Conservation (phyloP, 257 asterid genomes). For the Cruciata laevipes region DNA sequence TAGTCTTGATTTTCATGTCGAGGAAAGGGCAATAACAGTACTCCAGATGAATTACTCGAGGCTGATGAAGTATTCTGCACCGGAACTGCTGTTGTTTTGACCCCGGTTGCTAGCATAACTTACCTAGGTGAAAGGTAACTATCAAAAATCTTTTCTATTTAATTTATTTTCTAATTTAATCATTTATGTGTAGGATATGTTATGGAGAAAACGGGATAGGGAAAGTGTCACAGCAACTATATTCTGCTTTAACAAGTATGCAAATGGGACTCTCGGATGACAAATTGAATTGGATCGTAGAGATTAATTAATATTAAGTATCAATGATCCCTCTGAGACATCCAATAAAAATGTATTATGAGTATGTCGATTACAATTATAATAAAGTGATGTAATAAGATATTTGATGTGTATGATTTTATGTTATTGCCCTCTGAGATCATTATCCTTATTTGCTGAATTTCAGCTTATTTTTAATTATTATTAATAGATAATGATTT, state of each 20-base stretch:
- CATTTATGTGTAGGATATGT: constrained; percentile 37
- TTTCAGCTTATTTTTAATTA: too few relatives aligned
- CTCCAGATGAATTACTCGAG: constrained; percentile 84
- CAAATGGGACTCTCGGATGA: constrained; percentile 87
- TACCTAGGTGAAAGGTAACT: constrained; percentile 56
- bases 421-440: too few relatives aligned
- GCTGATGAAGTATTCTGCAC: constrained; percentile 98
- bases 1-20: constrained; percentile 38
- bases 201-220: constrained; percentile 75
- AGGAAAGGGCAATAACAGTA: constrained; percentile 64
- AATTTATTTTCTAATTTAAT: too few relatives aligned
- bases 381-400: too few relatives aligned
- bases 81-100: constrained; percentile 87
- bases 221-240: constrained; percentile 65
- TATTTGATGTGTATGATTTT: too few relatives aligned
- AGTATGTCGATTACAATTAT: too few relatives aligned
- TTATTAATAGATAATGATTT: too few relatives aligned
- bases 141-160: not conserved
- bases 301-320: constrained; percentile 19
- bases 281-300: constrained; percentile 68
- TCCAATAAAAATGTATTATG: too few relatives aligned
- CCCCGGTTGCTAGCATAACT: constrained; percentile 94
- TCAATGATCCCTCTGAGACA: too few relatives aligned
- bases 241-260: constrained; percentile 73
- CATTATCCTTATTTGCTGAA: too few relatives aligned